These are phyloP conservation scores for Coemansia reversa DNA, from an alignment of 192 early-diverging fungal species.

Conservation along the genomic window DNA sequence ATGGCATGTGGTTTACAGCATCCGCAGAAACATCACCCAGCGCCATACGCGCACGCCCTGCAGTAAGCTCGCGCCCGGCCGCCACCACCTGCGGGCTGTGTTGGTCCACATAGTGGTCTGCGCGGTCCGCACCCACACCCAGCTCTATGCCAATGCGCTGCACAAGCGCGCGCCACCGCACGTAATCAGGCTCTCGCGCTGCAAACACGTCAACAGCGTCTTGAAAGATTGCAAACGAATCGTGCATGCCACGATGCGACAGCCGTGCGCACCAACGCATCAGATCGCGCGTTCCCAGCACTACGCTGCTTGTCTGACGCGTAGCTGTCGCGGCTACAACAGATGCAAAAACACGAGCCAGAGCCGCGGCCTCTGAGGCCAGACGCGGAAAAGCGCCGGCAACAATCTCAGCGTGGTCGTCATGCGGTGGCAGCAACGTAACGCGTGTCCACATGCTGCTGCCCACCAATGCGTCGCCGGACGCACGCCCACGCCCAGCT, in stretches of 20 bases:
- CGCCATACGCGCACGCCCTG: constrained; percentile 27
- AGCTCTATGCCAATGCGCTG: constrained; percentile 68
- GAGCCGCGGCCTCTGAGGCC: constrained; percentile 56
- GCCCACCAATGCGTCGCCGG: constrained; percentile 45
- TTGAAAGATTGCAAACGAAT: constrained; percentile 59
- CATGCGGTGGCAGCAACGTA: constrained; percentile 60
- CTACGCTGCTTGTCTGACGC: constrained; percentile 47
- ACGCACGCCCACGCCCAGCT: constrained; percentile 53
- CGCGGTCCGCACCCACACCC: constrained; percentile 63
- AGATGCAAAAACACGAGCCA: constrained; percentile 59
- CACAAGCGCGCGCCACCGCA: constrained; percentile 61
- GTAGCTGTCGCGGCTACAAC: constrained; percentile 42
- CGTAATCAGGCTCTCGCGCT: constrained; percentile 73
- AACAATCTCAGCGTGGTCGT: constrained; percentile 29
- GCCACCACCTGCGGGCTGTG: constrained; percentile 63
- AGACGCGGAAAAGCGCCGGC: constrained; percentile 43
- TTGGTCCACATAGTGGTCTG: constrained; percentile 68
- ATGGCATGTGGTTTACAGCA: constrained; percentile 55
- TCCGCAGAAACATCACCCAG: not conserved
- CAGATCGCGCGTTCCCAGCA: constrained; percentile 80
- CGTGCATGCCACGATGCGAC: constrained; percentile 29
- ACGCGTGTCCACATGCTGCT: constrained; percentile 82
- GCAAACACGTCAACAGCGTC: constrained; percentile 89
- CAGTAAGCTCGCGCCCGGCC: constrained; percentile 20
- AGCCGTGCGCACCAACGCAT: constrained; percentile 89